Conservation (phyloP, 495 filamentous ascomycete genomes). For the Penicillium maclennaniae region DNA sequence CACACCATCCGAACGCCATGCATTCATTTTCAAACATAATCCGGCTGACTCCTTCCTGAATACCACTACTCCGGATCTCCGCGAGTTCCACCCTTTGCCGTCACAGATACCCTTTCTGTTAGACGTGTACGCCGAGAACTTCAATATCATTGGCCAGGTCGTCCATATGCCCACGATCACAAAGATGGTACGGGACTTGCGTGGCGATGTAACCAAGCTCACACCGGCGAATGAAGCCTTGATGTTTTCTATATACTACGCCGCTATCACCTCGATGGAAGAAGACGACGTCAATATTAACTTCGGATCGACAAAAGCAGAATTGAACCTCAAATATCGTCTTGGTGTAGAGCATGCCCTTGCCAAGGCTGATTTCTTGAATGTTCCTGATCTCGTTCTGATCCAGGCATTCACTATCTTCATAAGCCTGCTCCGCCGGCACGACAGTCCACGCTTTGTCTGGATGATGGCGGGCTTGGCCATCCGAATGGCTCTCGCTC, state of each 20-base stretch:
- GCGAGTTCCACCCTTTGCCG: conserved; percentile 47
- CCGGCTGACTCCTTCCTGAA: conserved; percentile 11
- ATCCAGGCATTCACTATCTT: conserved; percentile 50
- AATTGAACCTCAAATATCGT: conserved; percentile 52
- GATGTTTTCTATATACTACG: conserved; percentile 59
- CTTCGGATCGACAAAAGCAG: conserved; percentile 47
- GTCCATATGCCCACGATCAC: conserved; percentile 52
- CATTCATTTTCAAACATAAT: conserved; percentile 51
- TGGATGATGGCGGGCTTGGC: conserved; percentile 63
- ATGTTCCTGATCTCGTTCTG: conserved; percentile 30
- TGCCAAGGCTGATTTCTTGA: conserved; percentile 52
- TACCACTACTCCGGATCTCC: conserved; percentile 25
- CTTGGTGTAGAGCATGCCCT: conserved; percentile 51
- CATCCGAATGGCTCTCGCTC: conserved; percentile 69
- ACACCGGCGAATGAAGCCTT: conserved; percentile 51
- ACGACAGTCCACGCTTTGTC: conserved; percentile 47
- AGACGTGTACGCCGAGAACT: conserved; percentile 49
- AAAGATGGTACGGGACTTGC: conserved; percentile 41
- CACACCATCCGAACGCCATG: conserved; percentile 47
- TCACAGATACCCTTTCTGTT: conserved; percentile 51
- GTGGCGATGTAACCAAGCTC: conserved; percentile 28
- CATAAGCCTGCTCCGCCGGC: conserved; percentile 42
- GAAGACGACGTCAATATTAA: conserved; percentile 48
- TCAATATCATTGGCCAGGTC: conserved; percentile 46
- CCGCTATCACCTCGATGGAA: conserved; percentile 54